These are phyloP conservation scores for Saccharomyces hybrid DNA, from an alignment of 1,139 yeast species.

Conservation along the genomic window DNA sequence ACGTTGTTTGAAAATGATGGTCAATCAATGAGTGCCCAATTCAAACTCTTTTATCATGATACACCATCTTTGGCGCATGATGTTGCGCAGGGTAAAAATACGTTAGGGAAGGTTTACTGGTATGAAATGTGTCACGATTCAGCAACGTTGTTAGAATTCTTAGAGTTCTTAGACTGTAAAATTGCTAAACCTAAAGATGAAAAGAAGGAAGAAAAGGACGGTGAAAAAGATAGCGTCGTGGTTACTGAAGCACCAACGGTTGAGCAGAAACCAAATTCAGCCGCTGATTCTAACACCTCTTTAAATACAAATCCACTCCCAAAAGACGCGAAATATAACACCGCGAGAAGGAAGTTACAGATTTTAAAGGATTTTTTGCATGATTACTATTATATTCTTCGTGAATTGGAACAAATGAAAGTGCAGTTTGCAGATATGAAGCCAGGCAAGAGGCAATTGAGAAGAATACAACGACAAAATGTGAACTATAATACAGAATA, in stretches of 20 bases:
- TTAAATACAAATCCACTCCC: constrained; percentile 28
- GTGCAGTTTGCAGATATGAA: constrained; percentile 25
- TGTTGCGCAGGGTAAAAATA: constrained; percentile 13
- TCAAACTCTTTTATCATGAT: constrained; percentile 28
- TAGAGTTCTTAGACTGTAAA: constrained; percentile 24
- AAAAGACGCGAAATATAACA: constrained; percentile 26
- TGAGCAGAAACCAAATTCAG: background rate
- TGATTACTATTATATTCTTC: constrained; percentile 19
- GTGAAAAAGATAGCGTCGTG: background rate
- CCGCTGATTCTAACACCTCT: background rate
- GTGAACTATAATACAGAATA: constrained; percentile 17
- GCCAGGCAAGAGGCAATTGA: constrained; percentile 26
- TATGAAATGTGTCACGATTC: constrained; percentile 30
- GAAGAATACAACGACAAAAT: constrained; percentile 25
- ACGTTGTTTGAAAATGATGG: constrained; percentile 28
- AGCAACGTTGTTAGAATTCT: constrained; percentile 21
- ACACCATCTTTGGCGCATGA: constrained; percentile 26
- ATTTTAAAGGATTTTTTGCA: constrained; percentile 20
- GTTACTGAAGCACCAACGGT: background rate
- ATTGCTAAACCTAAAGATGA: constrained; percentile 10
- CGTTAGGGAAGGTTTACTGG: constrained; percentile 24
- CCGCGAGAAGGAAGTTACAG: constrained; percentile 23
- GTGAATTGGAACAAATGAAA: constrained; percentile 22
- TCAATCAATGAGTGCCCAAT: constrained; percentile 25
- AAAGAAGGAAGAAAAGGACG: constrained; percentile 8